Conservation (phyloP, 306 rosid species). For the Carpinus fangiana region DNA sequence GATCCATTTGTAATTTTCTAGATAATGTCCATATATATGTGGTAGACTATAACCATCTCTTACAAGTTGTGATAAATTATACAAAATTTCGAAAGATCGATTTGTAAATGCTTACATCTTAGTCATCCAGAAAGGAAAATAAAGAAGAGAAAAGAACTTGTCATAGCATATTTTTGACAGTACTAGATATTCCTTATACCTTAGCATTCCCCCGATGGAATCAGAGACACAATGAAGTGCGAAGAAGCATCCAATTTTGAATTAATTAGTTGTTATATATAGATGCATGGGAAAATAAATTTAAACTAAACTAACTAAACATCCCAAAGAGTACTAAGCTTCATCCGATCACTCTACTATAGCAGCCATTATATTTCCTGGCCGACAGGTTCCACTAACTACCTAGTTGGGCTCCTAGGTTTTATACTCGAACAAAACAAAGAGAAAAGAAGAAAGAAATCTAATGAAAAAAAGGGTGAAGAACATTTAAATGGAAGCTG, state of each 20-base stretch:
- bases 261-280: neutral
- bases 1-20: neutral
- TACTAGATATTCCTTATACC: neutral
- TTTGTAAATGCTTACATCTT: neutral
- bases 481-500: slow-evolving; percentile 20
- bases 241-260: neutral
- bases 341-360: neutral
- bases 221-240: neutral
- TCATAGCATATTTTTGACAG: neutral
- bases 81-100: neutral
- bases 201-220: neutral
- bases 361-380: neutral
- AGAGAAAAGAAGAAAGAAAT: slow-evolving; percentile 8
- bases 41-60: neutral
- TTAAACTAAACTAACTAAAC: no score
- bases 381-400: slow-evolving; percentile 3
- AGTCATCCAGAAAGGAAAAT: neutral
- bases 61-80: neutral
- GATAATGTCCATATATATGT: no score
- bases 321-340: neutral
- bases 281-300: neutral
- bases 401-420: neutral
- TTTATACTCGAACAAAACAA: neutral
- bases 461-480: slow-evolving; percentile 1
- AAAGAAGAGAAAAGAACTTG: neutral